Conservation (phyloP, 371 early-diverging fungal genomes). For the Conidiobolus incongruus region DNA sequence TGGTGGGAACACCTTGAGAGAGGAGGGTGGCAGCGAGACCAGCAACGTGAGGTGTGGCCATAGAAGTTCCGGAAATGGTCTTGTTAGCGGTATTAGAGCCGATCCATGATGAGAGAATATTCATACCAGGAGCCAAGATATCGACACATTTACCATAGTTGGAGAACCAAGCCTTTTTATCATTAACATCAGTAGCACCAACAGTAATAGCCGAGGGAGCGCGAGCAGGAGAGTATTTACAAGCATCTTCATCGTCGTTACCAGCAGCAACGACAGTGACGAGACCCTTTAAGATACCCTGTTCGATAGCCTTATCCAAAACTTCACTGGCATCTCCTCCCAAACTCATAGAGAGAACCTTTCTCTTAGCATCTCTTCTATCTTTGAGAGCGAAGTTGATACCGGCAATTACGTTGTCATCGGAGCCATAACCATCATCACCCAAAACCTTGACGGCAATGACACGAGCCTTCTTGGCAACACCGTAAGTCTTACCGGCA, state of each 20-base stretch:
- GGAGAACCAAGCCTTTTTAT: too few relatives aligned
- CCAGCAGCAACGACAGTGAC: conserved; percentile 13
- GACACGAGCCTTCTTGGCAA: conserved; percentile 66
- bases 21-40: conserved; percentile 1
- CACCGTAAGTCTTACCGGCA: conserved; percentile 49
- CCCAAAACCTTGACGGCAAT: conserved; percentile 70
- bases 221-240: too few relatives aligned
- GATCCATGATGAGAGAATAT: conserved; percentile 16
- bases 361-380: conserved; percentile 10
- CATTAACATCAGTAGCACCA: too few relatives aligned
- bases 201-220: too few relatives aligned
- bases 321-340: conserved; percentile 10
- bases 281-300: conserved; percentile 1
- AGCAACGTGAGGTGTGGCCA: conserved; percentile 1
- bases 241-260: too few relatives aligned
- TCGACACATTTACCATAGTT: too few relatives aligned
- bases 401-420: conserved; percentile 39
- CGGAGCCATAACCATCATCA: conserved; percentile 31
- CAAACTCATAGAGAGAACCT: conserved; percentile 30
- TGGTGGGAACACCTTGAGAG: too few relatives aligned
- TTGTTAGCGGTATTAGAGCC: conserved; percentile 8
- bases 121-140: too few relatives aligned
- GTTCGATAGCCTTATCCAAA: conserved; percentile 14
- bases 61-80: conserved; percentile 41
- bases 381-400: conserved; percentile 33